A percentile compares a stretch with the other conserved stretches of the same genome.
Conservation (phyloP, 768 basidiomycete genomes). For the Lentinula raphanica region DNA sequence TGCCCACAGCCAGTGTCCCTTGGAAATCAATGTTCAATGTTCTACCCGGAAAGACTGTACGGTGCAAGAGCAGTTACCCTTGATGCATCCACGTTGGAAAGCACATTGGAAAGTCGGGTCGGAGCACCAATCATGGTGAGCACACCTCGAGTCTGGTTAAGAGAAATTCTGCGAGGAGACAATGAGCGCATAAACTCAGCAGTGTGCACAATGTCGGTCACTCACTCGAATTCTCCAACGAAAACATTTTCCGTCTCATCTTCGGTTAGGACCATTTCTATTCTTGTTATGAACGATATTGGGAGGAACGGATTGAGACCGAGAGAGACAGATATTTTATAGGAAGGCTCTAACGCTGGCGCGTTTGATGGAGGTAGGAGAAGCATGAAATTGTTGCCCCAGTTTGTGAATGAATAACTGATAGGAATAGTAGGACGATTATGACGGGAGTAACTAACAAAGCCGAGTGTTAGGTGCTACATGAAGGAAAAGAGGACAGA, state of each 20-base stretch:
- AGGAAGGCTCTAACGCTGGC: constrained; percentile 26
- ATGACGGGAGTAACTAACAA: constrained; percentile 7
- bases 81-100: constrained; percentile 28
- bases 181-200: too few relatives aligned
- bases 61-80: constrained; percentile 18
- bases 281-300: constrained; percentile 36
- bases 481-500: neutral
- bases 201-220: too few relatives aligned
- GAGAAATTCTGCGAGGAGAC: constrained; percentile 25
- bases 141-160: constrained; percentile 36
- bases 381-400: constrained; percentile 27
- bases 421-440: constrained; percentile 26
- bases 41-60: neutral
- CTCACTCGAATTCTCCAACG: constrained; percentile 36
- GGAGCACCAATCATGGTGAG: constrained; percentile 35
- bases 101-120: constrained; percentile 33
- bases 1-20: constrained; percentile 40
- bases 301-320: constrained; percentile 44
- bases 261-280: constrained; percentile 23
- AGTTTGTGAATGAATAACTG: constrained; percentile 35
- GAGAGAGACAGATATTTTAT: constrained; percentile 36
- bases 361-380: constrained; percentile 28
- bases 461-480: neutral
- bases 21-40: neutral
- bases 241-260: constrained; percentile 25